A percentile compares a stretch with the other conserved stretches of the same genome.
These are phyloP conservation scores for Eremochloa ophiuroides DNA, from an alignment of 176 grass and related monocot genomes.

Conservation along the genomic window DNA sequence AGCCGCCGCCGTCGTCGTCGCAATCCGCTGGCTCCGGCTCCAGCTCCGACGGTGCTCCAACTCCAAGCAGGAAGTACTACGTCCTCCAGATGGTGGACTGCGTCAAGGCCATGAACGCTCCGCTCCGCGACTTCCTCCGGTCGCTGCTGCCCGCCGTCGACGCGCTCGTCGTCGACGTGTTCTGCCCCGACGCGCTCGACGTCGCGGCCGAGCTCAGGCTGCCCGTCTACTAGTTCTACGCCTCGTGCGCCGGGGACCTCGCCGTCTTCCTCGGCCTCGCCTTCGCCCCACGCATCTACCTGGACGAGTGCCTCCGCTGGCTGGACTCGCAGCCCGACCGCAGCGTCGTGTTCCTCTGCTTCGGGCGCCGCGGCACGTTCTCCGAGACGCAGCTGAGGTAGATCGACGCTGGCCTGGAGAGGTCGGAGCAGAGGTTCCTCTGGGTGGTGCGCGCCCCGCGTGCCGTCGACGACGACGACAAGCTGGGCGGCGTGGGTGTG, in stretches of 20 bases:
- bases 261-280: constrained; percentile 19
- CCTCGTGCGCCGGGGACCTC: constrained; percentile 14
- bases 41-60: no score
- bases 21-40: no score
- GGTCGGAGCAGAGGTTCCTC: constrained; percentile 39
- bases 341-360: no score
- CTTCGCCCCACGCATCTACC: no score
- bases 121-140: constrained; percentile 30
- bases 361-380: not conserved
- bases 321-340: no score
- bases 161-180: constrained; percentile 47
- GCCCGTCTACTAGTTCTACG: constrained; percentile 31
- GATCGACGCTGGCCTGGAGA: constrained; percentile 26
- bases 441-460: constrained; percentile 30
- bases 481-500: no score
- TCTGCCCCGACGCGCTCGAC: constrained; percentile 29
- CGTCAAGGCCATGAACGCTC: constrained; percentile 3
- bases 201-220: constrained; percentile 19
- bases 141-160: not conserved
- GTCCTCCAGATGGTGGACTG: not conserved
- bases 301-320: no score
- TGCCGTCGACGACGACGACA: not conserved
- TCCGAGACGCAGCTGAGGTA: constrained; percentile 2
- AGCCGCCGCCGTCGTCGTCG: not conserved
- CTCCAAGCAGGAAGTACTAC: no score